These are phyloP conservation scores for Hypoxylon sp. DNA, from an alignment of 2,329 filamentous ascomycete species.

Conservation along the genomic window DNA sequence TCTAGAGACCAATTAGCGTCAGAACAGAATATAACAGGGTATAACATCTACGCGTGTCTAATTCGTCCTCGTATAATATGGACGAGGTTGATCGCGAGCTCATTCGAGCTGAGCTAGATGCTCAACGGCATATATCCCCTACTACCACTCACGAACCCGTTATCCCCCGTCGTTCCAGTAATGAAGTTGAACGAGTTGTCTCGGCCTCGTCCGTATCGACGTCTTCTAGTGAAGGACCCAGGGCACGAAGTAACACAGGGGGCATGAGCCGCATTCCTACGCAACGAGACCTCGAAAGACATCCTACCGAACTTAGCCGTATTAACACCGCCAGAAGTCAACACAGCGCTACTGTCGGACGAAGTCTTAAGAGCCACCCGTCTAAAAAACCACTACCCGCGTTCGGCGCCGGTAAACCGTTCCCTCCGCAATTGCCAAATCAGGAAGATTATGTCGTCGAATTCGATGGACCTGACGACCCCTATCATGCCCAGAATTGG, in stretches of 20 bases:
- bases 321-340: slow-evolving; percentile 80
- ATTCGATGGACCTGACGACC: slow-evolving; percentile 87
- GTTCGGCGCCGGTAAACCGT: slow-evolving; percentile 82
- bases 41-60: neutral
- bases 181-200: slow-evolving; percentile 73
- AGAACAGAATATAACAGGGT: neutral
- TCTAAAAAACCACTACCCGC: slow-evolving; percentile 73
- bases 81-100: slow-evolving; percentile 44
- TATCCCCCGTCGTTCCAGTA: slow-evolving; percentile 59
- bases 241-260: slow-evolving; percentile 57
- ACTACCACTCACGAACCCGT: slow-evolving; percentile 30
- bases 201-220: slow-evolving; percentile 68
- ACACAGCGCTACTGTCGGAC: slow-evolving; percentile 80
- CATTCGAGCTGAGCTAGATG: slow-evolving; percentile 39
- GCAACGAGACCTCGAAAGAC: slow-evolving; percentile 76
- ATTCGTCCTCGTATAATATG: slow-evolving; percentile 29
- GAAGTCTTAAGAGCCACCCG: slow-evolving; percentile 63
- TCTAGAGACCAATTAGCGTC: neutral
- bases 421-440: slow-evolving; percentile 77
- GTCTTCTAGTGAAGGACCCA: slow-evolving; percentile 59
- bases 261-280: slow-evolving; percentile 75
- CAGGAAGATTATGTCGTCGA: slow-evolving; percentile 85
- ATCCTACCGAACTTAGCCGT: slow-evolving; percentile 77
- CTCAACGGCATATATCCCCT: slow-evolving; percentile 55
- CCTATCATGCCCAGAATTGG: slow-evolving; percentile 92